Evolutionary conservation across 306 rosid species (phyloP).

Genomic region (Lathyrus sativus): DNA sequence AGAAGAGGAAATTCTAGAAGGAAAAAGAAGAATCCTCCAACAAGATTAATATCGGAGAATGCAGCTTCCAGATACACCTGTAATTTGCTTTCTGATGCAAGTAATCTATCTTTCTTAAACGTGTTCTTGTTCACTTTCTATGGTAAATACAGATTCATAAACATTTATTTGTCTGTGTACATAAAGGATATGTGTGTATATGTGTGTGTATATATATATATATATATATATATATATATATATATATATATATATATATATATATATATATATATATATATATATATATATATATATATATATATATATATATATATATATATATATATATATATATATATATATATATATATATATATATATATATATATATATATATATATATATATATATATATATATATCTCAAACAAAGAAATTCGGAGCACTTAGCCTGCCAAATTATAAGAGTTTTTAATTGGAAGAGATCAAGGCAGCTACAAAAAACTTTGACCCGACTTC

Average conservation of each 20-base stretch:
- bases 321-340: too few relatives aligned
- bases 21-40: conserved; percentile 58
- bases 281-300: too few relatives aligned
- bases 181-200: too few relatives aligned
- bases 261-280: too few relatives aligned
- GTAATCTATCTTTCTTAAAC: conserved; percentile 42
- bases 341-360: too few relatives aligned
- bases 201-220: too few relatives aligned
- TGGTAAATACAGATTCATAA: conserved; percentile 32
- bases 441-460: conserved; percentile 77
- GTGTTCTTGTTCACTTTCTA: conserved; percentile 27
- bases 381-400: too few relatives aligned
- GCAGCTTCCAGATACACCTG: conserved; percentile 80
- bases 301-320: too few relatives aligned
- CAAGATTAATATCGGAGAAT: conserved; percentile 67
- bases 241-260: too few relatives aligned
- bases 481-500: conserved; percentile 67
- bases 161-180: conserved; percentile 29
- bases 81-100: conserved; percentile 78
- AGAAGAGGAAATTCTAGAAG: conserved; percentile 54
- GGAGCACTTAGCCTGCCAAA: conserved; percentile 77
- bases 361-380: too few relatives aligned
- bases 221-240: too few relatives aligned
- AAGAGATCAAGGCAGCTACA: conserved; percentile 88
- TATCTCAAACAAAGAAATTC: conserved; percentile 72